Percentiles rank a stretch among this genome's conserved stretches.
phyloP scores from a whole-genome alignment of 352 stramenopile species.

The Globisporangium emineosum region DNA sequence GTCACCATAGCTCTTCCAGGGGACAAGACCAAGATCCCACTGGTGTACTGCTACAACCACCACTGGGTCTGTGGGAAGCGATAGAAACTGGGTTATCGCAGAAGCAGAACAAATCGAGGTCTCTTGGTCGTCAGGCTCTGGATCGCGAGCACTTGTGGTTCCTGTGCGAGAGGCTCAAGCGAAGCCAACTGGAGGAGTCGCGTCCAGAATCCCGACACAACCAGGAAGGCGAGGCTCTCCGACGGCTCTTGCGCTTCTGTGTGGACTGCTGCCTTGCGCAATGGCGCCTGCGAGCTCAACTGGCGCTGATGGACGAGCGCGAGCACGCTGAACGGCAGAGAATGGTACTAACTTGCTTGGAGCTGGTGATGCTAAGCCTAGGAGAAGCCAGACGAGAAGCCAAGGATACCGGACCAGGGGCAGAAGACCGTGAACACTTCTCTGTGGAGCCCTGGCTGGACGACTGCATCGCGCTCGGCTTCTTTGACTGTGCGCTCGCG shows the following conservation, averaged over 20 bases:
- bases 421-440: background rate
- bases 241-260: conserved; percentile 1
- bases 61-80: background rate
- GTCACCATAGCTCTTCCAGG: background rate
- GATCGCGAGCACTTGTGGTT: conserved; percentile 30
- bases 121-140: background rate
- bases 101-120: background rate
- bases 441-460: conserved; percentile 16
- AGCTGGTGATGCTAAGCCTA: background rate
- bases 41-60: background rate
- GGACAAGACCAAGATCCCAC: background rate
- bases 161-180: conserved; percentile 9
- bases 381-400: background rate
- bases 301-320: background rate
- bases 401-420: background rate
- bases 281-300: background rate
- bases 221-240: background rate
- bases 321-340: conserved; percentile 7
- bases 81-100: background rate
- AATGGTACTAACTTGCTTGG: background rate
- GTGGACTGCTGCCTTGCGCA: background rate
- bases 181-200: background rate
- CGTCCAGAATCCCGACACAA: no score
- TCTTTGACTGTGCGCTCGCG: conserved; percentile 27
- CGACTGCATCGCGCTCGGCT: conserved; percentile 14